phyloP scores from a whole-genome alignment of 176 grass and related monocot species.

The Leersia perrieri region DNA sequence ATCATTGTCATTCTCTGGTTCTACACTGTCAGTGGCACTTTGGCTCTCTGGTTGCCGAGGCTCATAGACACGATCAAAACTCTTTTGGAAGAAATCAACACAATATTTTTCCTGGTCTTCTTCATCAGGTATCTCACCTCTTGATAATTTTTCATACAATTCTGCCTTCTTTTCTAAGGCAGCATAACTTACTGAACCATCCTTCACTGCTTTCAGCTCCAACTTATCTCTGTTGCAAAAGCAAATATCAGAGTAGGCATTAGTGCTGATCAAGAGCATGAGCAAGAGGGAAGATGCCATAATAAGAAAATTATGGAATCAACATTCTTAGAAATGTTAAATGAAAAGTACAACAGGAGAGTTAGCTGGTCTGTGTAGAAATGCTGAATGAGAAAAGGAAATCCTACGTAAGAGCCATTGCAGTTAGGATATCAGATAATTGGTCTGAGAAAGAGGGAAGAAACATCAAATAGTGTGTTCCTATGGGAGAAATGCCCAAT shows the following conservation, averaged over 20 bases:
- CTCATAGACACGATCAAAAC: conserved; percentile 47
- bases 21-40: conserved; percentile 5
- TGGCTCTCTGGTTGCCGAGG: conserved; percentile 43
- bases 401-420: background rate
- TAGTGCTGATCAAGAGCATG: background rate
- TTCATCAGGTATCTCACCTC: conserved; percentile 78
- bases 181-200: conserved; percentile 74
- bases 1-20: conserved; percentile 54
- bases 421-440: background rate
- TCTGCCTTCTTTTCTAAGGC: conserved; percentile 90
- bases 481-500: background rate
- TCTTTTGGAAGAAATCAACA: conserved; percentile 94
- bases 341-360: background rate
- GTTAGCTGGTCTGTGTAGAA: background rate
- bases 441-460: background rate
- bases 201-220: conserved; percentile 85
- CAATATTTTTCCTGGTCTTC: conserved; percentile 95
- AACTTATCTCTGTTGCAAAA: conserved; percentile 73
- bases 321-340: background rate
- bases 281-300: background rate
- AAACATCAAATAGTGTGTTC: background rate
- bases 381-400: conserved; percentile 5
- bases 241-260: conserved; percentile 15
- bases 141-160: conserved; percentile 82
- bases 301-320: background rate